A percentile compares a stretch with the other conserved stretches of the same genome.
phyloP scores from a whole-genome alignment of 192 early-diverging fungal species.

The Chytriomyces sp. region DNA sequence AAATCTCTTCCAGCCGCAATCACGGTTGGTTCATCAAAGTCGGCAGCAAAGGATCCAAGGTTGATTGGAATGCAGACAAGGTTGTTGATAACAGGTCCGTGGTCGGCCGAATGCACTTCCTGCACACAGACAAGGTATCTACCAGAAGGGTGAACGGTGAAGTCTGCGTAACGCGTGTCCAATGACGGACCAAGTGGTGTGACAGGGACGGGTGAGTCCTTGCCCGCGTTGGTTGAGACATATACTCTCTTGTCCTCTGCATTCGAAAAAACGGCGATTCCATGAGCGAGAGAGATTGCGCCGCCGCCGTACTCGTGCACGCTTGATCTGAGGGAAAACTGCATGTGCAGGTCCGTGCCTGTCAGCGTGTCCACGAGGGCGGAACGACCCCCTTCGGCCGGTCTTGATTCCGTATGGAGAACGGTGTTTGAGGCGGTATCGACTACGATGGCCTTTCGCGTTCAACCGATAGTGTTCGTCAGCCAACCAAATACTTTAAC shows the following conservation, averaged over 20 bases:
- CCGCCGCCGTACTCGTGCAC: conserved; percentile 83
- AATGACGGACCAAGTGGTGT: neutral
- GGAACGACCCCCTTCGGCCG: conserved; percentile 16
- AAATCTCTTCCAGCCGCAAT: conserved; percentile 66
- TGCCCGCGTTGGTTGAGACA: neutral
- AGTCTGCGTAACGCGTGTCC: conserved; percentile 62
- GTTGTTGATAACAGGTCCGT: conserved; percentile 58
- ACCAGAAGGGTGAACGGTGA: conserved; percentile 58
- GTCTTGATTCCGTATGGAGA: conserved; percentile 14
- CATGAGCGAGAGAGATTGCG: conserved; percentile 48
- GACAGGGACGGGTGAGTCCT: neutral
- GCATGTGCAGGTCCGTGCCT: neutral
- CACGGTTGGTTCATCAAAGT: conserved; percentile 24
- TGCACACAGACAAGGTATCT: conserved; percentile 65
- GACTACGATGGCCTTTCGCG: neutral
- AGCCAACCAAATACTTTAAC: neutral
- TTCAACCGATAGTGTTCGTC: neutral
- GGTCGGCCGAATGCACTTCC: conserved; percentile 69
- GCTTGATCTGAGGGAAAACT: conserved; percentile 56
- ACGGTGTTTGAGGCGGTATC: conserved; percentile 11
- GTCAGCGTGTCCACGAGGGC: conserved; percentile 10
- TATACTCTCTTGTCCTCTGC: neutral
- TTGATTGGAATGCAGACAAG: conserved; percentile 60
- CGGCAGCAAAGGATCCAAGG: conserved; percentile 1
- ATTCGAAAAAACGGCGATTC: conserved; percentile 40